Conservation (phyloP, 306 rosid genomes). For the Pyrus betulifolia region DNA sequence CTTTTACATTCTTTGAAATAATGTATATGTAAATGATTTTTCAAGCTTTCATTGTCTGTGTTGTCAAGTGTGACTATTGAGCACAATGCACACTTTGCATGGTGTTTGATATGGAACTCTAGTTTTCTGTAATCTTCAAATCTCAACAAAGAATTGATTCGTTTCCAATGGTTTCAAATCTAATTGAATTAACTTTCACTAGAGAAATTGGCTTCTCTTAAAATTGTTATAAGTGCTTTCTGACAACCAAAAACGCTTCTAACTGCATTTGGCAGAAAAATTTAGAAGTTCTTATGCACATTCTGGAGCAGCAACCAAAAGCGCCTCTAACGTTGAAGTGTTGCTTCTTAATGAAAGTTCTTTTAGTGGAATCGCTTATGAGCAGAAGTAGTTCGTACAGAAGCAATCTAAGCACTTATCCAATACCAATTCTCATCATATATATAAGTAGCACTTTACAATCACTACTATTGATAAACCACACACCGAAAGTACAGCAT, state of each 20-base stretch:
- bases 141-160: conserved; percentile 11
- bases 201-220: too few relatives aligned
- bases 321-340: neutral
- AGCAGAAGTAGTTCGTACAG: neutral
- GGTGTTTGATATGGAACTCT: conserved; percentile 11
- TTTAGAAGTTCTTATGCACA: neutral
- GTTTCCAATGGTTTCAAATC: neutral
- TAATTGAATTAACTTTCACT: too few relatives aligned
- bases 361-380: too few relatives aligned
- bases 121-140: neutral
- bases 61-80: neutral
- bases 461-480: conserved; percentile 19
- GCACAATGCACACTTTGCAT: conserved; percentile 1
- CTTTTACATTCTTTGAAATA: conserved; percentile 7
- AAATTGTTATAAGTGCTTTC: too few relatives aligned
- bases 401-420: conserved; percentile 1
- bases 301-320: too few relatives aligned
- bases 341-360: neutral
- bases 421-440: conserved; percentile 23
- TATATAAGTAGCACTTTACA: conserved; percentile 24
- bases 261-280: neutral
- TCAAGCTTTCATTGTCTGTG: conserved; percentile 15
- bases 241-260: too few relatives aligned
- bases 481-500: conserved; percentile 24
- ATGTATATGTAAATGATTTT: conserved; percentile 45